A percentile compares a stretch with the other conserved stretches of the same genome.
phyloP scores from a whole-genome alignment of 352 stramenopile species.

The Phytophthora meadii region DNA sequence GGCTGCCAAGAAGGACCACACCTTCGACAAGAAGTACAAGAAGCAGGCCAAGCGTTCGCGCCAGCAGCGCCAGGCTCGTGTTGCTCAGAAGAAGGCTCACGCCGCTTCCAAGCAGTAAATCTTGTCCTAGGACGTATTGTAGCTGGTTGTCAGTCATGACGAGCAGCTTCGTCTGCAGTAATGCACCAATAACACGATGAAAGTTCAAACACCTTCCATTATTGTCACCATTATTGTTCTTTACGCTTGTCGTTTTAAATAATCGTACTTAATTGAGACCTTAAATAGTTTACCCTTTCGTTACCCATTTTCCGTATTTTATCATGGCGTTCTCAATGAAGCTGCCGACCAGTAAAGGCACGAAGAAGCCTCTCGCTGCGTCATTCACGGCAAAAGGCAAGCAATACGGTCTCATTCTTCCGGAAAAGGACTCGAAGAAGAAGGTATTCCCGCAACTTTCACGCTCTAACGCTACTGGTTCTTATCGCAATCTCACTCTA shows the following conservation, averaged over 20 bases:
- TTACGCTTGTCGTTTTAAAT: background rate
- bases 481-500: slow-evolving; percentile 14
- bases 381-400: slow-evolving; percentile 23
- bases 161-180: slow-evolving; percentile 12
- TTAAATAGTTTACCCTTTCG: background rate
- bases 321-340: slow-evolving; percentile 76
- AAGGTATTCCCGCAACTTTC: slow-evolving; percentile 25
- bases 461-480: background rate
- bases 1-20: slow-evolving; percentile 92
- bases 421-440: slow-evolving; percentile 45
- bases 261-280: slow-evolving; percentile 2
- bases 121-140: slow-evolving; percentile 7
- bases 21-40: slow-evolving; percentile 96
- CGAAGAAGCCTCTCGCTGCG: slow-evolving; percentile 34
- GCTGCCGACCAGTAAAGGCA: slow-evolving; percentile 48
- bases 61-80: slow-evolving; percentile 94
- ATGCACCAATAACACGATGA: slow-evolving; percentile 41
- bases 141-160: background rate
- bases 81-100: slow-evolving; percentile 98
- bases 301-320: background rate
- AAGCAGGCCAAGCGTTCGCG: slow-evolving; percentile 92
- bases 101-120: slow-evolving; percentile 64
- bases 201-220: slow-evolving; percentile 43
- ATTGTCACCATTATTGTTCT: slow-evolving; percentile 5
- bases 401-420: slow-evolving; percentile 58